Conservation (phyloP, 345 rosid species). For the Tarenaya hassleriana region DNA sequence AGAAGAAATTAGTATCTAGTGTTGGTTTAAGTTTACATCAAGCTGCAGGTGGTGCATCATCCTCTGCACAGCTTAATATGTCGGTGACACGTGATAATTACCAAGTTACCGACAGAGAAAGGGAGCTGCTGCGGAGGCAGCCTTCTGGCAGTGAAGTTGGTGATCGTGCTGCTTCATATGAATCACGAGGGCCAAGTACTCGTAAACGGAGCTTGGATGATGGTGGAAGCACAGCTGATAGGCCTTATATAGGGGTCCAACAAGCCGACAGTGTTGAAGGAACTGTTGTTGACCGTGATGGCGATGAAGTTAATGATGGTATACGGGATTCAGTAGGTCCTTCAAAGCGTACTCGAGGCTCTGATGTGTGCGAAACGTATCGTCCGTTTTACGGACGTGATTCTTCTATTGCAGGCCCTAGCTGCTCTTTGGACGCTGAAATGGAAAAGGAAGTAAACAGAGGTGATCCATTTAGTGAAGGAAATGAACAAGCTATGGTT, state of each 20-base stretch:
- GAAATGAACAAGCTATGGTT: slow-evolving; percentile 48
- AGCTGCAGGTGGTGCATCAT: slow-evolving; percentile 71
- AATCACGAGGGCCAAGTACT: slow-evolving; percentile 90
- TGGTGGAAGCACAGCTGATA: slow-evolving; percentile 89
- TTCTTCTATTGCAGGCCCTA: slow-evolving; percentile 85
- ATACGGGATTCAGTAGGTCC: slow-evolving; percentile 78
- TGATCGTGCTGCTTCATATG: slow-evolving; percentile 94
- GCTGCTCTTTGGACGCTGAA: slow-evolving; percentile 67
- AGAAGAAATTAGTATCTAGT: slow-evolving; percentile 42
- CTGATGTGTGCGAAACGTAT: slow-evolving; percentile 53
- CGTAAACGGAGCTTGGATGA: slow-evolving; percentile 88
- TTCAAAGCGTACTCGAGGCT: slow-evolving; percentile 78
- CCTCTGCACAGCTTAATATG: slow-evolving; percentile 48
- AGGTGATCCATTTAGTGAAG: slow-evolving; percentile 53
- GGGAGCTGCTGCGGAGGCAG: slow-evolving; percentile 77
- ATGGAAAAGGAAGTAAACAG: slow-evolving; percentile 60
- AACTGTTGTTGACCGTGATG: slow-evolving; percentile 49
- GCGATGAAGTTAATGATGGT: slow-evolving; percentile 83
- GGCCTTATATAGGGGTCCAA: slow-evolving; percentile 55
- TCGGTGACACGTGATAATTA: slow-evolving; percentile 41
- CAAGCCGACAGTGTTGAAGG: slow-evolving; percentile 96
- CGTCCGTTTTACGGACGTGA: slow-evolving; percentile 59
- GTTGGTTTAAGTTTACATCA: slow-evolving; percentile 68
- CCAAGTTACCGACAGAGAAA: slow-evolving; percentile 66
- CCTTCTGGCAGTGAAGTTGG: slow-evolving; percentile 98